Evolutionary conservation across 345 rosid genomes (phyloP).

Genomic region (Rhodamnia argentea): DNA sequence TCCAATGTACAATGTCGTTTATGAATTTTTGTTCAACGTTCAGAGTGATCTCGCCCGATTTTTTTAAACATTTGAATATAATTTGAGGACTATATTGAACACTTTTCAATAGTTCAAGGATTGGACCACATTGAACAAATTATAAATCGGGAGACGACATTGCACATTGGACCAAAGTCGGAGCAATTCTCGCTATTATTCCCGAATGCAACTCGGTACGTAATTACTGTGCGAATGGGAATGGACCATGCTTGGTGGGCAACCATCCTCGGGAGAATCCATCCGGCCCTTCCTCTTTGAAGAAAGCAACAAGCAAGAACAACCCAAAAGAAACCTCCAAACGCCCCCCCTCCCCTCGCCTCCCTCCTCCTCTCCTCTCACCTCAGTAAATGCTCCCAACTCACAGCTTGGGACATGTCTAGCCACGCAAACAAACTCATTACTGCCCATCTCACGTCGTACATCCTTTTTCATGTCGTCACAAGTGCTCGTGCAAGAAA

Average conservation of each 20-base stretch:
- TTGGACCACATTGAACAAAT: no score
- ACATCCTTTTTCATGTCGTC: background rate
- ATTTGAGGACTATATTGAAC: rapidly evolving
- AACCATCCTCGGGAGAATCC: background rate
- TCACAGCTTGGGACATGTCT: background rate
- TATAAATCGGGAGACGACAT: rapidly evolving
- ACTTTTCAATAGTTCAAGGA: background rate
- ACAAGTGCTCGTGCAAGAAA: background rate
- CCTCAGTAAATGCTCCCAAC: background rate
- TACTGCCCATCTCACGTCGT: background rate
- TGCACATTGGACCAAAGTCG: background rate
- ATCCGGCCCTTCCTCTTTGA: background rate
- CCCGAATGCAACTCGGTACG: rapidly evolving
- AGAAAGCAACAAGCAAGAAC: background rate
- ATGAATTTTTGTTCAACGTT: background rate
- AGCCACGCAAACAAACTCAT: background rate
- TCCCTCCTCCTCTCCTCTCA: background rate
- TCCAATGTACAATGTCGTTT: no score
- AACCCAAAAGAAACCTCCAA: background rate
- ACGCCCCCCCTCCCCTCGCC: background rate
- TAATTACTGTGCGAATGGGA: background rate
- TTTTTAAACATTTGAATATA: background rate
- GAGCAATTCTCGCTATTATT: no score
- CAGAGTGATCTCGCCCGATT: no score
- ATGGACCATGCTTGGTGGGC: background rate